Evolutionary conservation across 2,329 filamentous ascomycete species (phyloP), one percentile per base, ranked within the genome.

Genomic region (Venturia asperata): DNA sequence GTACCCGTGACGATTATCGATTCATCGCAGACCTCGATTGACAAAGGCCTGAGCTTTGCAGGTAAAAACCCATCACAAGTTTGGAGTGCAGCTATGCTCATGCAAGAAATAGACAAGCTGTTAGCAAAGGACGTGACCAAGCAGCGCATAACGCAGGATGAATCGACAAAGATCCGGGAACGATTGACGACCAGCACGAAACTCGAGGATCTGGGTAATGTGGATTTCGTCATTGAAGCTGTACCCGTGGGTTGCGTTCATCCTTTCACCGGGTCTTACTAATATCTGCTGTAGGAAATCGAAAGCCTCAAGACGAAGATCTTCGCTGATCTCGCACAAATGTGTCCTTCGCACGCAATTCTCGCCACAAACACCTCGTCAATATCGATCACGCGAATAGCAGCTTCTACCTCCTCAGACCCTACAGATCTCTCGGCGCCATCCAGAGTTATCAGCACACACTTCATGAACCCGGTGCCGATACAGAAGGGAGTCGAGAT

Each of bases 401-500:
- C 94, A 24, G 92, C 94, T 3, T 86, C 92, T 11, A 93, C 93
- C 0, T 89, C 87, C 34, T 81, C 82, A 65, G 86, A 96, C 73
- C 88, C 91, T 0, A 93, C 80, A 21, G 90, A 96, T 72, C 87
- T 90, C 30, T 88, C 87, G 55, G 89, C 87, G 49, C 89, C 91
- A 55, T 93, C 91, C 6, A 88, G 94, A 61, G 94, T 99, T 11
- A 86, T 99, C 65, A 91, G 91, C 63, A 97, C 94, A 19, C 94
- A 99, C 77, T 99, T 99, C 78, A 99, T 99, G 94, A 99, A 99
- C 81, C 94, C 94, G 0, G 94, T 99, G 0, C 94, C 94, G 1
- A 80, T 99, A 41, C 94, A 97, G 75, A 96, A 96, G 77, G 94
- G 94, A 63, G 94, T 99, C 5, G 94, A 99, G 79, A 97, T 99